Conservation (phyloP, 2,329 filamentous ascomycete genomes). For the Zasmidium angulare region DNA sequence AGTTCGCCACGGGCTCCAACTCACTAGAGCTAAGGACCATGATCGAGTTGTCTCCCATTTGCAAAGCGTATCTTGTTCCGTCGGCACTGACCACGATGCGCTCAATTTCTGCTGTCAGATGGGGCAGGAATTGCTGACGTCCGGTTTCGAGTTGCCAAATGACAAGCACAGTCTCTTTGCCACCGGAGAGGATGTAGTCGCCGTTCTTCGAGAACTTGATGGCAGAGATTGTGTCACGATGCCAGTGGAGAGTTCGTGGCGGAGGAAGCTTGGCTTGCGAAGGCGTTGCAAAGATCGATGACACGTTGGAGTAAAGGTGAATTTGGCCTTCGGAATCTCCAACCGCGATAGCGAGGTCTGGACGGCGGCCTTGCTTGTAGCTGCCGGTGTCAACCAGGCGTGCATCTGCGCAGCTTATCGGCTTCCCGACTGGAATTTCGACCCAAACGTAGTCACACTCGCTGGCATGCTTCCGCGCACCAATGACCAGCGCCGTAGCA, state of each 20-base stretch:
- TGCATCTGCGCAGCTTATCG: conserved; percentile 67
- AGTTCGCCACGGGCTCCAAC: conserved; percentile 77
- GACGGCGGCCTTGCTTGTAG: conserved; percentile 33
- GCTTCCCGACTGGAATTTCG: conserved; percentile 58
- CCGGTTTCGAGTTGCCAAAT: conserved; percentile 92
- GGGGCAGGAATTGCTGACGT: conserved; percentile 80
- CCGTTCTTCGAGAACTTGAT: conserved; percentile 93
- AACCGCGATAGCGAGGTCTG: conserved; percentile 69
- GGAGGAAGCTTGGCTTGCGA: conserved; percentile 38
- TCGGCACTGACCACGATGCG: conserved; percentile 77
- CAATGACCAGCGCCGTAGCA: conserved; percentile 60
- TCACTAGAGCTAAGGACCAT: conserved; percentile 91
- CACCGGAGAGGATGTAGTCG: conserved; percentile 94
- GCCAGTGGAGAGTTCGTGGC: conserved; percentile 81
- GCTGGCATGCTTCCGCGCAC: conserved; percentile 45
- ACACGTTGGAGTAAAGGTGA: conserved; percentile 65
- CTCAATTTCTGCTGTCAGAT: conserved; percentile 81
- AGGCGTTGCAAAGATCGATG: conserved; percentile 24
- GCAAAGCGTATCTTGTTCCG: conserved; percentile 79
- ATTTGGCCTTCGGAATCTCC: conserved; percentile 77
- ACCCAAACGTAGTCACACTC: conserved; percentile 50
- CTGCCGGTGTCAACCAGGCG: conserved; percentile 37
- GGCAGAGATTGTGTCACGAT: conserved; percentile 76
- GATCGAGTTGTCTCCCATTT: conserved; percentile 86
- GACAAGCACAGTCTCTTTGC: conserved; percentile 82